Evolutionary conservation across 352 stramenopile species (phyloP).

Genomic region (Pythium coloratum): DNA sequence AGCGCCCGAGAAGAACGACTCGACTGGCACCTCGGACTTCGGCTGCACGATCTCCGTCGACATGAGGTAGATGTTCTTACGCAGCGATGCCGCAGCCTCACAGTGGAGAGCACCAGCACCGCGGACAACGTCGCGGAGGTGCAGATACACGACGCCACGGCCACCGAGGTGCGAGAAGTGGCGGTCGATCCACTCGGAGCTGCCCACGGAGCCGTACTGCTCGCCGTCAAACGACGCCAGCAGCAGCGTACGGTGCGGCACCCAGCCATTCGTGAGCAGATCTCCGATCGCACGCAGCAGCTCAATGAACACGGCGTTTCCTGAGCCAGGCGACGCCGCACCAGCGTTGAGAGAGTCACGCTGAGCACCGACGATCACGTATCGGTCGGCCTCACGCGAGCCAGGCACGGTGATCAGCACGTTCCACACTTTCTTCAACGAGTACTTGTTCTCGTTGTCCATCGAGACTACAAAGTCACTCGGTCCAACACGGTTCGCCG

Average conservation of each 20-base stretch:
- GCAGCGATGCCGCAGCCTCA: slow-evolving; percentile 67
- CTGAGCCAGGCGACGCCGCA: slow-evolving; percentile 59
- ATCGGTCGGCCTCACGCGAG: slow-evolving; percentile 71
- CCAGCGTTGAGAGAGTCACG: slow-evolving; percentile 71
- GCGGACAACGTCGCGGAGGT: slow-evolving; percentile 71
- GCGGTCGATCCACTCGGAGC: slow-evolving; percentile 82
- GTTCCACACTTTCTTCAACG: slow-evolving; percentile 77
- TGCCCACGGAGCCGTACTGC: slow-evolving; percentile 77
- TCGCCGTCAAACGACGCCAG: slow-evolving; percentile 78
- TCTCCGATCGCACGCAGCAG: slow-evolving; percentile 59
- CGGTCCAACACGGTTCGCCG: slow-evolving; percentile 38
- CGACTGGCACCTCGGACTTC: slow-evolving; percentile 43
- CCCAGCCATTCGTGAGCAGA: slow-evolving; percentile 67
- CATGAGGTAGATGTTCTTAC: slow-evolving; percentile 78
- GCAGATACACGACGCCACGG: slow-evolving; percentile 71
- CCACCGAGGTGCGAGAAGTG: slow-evolving; percentile 64
- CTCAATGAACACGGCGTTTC: slow-evolving; percentile 81
- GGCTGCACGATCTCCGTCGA: slow-evolving; percentile 67
- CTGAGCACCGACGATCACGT: slow-evolving; percentile 72
- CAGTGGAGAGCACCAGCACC: slow-evolving; percentile 62
- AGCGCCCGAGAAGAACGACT: slow-evolving; percentile 43
- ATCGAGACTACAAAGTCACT: slow-evolving; percentile 39
- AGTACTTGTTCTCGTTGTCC: slow-evolving; percentile 69
- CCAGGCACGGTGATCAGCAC: slow-evolving; percentile 71
- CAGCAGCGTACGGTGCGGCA: slow-evolving; percentile 76